These are phyloP conservation scores for Talaromyces islandicus DNA, from an alignment of 2,329 filamentous ascomycete genomes.

Conservation along the genomic window DNA sequence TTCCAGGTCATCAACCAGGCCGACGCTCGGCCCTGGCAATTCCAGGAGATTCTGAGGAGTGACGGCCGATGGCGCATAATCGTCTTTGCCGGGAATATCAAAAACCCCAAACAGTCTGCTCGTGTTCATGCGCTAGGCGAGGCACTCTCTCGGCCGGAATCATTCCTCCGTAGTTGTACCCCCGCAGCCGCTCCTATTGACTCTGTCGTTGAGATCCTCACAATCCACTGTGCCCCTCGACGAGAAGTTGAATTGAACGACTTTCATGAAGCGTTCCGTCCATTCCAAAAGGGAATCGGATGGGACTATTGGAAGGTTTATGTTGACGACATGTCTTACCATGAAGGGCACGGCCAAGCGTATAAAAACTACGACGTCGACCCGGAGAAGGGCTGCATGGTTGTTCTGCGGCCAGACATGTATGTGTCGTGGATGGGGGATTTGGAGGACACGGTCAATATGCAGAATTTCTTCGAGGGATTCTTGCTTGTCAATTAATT, in stretches of 20 bases:
- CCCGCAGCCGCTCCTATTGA: neutral
- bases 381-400: conserved; percentile 39
- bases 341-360: neutral
- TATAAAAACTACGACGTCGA: conserved; percentile 56
- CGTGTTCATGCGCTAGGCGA: conserved; percentile 28
- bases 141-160: neutral
- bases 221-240: conserved; percentile 1
- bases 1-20: conserved; percentile 48
- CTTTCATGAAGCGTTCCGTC: neutral
- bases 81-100: conserved; percentile 4
- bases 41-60: conserved; percentile 29
- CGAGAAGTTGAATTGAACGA: neutral
- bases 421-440: neutral
- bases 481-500: neutral
- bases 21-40: conserved; percentile 24
- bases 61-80: conserved; percentile 17
- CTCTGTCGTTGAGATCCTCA: conserved; percentile 1
- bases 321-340: conserved; percentile 1
- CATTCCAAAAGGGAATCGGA: neutral
- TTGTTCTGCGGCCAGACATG: neutral
- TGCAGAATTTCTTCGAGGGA: neutral
- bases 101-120: conserved; percentile 32
- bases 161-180: conserved; percentile 1
- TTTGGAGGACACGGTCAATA: neutral
- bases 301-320: conserved; percentile 7